Base-by-base conservation (phyloP, 1,284 basidiomycete species). In the Ustilago bromivora region DNA sequence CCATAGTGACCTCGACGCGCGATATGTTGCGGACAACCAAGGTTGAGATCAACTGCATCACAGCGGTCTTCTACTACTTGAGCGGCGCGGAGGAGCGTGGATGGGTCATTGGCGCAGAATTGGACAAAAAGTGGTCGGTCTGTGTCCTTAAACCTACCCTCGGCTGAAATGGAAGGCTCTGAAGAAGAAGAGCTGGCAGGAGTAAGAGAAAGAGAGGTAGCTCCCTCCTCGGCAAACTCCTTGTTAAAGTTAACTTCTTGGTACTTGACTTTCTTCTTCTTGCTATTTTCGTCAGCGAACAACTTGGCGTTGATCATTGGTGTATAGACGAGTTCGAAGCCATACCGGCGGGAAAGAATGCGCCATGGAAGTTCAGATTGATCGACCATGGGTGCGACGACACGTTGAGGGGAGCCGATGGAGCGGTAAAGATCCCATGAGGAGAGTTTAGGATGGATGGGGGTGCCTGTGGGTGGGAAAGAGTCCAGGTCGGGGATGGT, bases 271-370 rank as follows among this genome's bases (percentile, higher is more conserved):
- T 74, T 79, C 40, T 59, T 78, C 70, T 76, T 82, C 43, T 66
- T 78, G 67, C 38, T 61, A 40, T 31, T 47, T 49, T 69, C 75
- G 61, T 71, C 76, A 55, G 89, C 88, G 78, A 93, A 98, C 85
- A 94, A 91, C 89, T 93, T 94, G 59, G 95, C 93, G 81, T 97
- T 95, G 84, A 99, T 98, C 96, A 99, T 99, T 6, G 96, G 96
- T 1, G 95, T 95, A 85, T 98, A 99, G 11, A 91, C 90, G 7
- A 98, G 89, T 89, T 96, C 87, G 0, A 88, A 87, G 35, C 95
- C 94, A 82, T 97, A 95, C 68, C 92, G 88, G 61, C 96, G 89
- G 10, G 93, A 93, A n/a, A 98, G 88, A 66, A 92, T 91, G 71
- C 96, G 90, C 94, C 95, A 99, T 0, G 84, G 64, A 0, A 98